Percentiles rank a stretch among this genome's conserved stretches.
These are phyloP conservation scores for Diddensiella transvaalensis DNA, from an alignment of 805 yeast species.

Conservation along the genomic window DNA sequence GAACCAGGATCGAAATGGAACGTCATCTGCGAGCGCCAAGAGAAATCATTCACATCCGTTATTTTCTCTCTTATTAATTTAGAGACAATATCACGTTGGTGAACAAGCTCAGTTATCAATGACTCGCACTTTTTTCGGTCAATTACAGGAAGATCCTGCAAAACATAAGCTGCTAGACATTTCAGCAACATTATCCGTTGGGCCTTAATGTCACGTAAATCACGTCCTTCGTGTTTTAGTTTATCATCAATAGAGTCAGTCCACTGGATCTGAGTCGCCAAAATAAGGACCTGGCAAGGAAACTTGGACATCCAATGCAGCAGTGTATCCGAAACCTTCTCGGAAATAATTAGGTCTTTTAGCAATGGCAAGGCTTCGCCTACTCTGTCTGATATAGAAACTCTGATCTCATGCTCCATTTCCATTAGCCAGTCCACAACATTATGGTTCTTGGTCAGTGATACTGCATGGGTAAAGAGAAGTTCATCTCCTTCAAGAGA, in stretches of 20 bases:
- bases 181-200: constrained; percentile 11
- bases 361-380: constrained; percentile 33
- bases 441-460: constrained; percentile 39
- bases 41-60: constrained; percentile 23
- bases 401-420: constrained; percentile 53
- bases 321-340: constrained; percentile 22
- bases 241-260: constrained; percentile 42
- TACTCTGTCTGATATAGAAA: constrained; percentile 43
- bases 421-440: constrained; percentile 60
- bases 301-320: constrained; percentile 36
- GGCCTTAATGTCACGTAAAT: not conserved
- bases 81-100: constrained; percentile 46
- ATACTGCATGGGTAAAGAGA: constrained; percentile 37
- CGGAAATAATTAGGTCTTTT: constrained; percentile 12
- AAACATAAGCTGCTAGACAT: constrained; percentile 34
- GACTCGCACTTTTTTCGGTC: constrained; percentile 50
- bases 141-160: constrained; percentile 29
- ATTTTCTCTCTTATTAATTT: constrained; percentile 20
- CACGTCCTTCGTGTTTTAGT: constrained; percentile 10
- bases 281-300: constrained; percentile 54
- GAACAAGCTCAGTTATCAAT: constrained; percentile 64
- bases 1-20: constrained; percentile 39
- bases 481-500: constrained; percentile 70
- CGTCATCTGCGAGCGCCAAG: constrained; percentile 53
- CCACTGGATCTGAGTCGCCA: constrained; percentile 58